Evolutionary conservation across 1,139 yeast species (phyloP).

Genomic region (Saccharomycopsis phalli): DNA sequence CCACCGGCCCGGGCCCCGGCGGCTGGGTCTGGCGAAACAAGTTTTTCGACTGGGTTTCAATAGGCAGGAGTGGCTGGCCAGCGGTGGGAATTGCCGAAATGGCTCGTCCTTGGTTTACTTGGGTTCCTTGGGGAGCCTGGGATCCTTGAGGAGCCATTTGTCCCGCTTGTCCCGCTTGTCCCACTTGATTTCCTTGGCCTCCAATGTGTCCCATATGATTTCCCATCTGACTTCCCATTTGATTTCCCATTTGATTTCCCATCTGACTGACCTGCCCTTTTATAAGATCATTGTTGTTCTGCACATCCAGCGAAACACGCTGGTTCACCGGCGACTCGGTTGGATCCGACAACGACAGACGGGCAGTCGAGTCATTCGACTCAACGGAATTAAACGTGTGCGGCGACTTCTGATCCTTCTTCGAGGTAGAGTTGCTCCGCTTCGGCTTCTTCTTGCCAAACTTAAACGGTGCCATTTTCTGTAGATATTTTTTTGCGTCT

Average conservation of each 20-base stretch:
- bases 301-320: constrained; percentile 10
- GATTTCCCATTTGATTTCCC: too few relatives aligned
- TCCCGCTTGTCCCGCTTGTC: too few relatives aligned
- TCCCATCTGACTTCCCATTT: too few relatives aligned
- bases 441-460: constrained; percentile 23
- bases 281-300: too few relatives aligned
- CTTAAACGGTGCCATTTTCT: constrained; percentile 24
- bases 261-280: too few relatives aligned
- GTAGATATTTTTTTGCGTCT: too few relatives aligned
- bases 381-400: constrained; percentile 9
- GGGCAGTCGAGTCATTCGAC: constrained; percentile 5
- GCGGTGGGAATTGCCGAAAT: constrained; percentile 19
- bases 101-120: too few relatives aligned
- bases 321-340: constrained; percentile 1
- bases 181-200: too few relatives aligned
- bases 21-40: not conserved
- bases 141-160: too few relatives aligned
- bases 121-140: too few relatives aligned
- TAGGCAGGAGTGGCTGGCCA: constrained; percentile 16
- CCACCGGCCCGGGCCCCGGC: constrained; percentile 1
- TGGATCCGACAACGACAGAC: too few relatives aligned
- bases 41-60: constrained; percentile 4
- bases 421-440: constrained; percentile 5
- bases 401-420: constrained; percentile 15
- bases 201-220: too few relatives aligned